Conservation (phyloP, 2,329 filamentous ascomycete genomes). For the Paraphaeosphaeria sporulosa region DNA sequence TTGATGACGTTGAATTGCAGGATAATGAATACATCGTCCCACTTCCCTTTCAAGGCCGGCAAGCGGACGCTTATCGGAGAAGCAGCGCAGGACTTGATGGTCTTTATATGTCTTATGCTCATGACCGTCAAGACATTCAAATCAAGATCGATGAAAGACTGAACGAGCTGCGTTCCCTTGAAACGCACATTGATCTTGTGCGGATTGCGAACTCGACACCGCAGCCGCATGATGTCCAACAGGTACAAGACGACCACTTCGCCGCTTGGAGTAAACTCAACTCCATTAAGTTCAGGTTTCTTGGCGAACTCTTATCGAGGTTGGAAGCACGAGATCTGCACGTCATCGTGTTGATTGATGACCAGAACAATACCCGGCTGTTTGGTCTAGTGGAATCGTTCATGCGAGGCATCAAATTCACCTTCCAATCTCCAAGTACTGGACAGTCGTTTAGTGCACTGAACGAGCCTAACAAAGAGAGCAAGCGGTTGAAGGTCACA, state of each 20-base stretch:
- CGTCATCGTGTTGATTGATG: constrained; percentile 37
- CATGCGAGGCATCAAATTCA: constrained; percentile 29
- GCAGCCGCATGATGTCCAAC: constrained; percentile 11
- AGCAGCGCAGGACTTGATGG: constrained; percentile 29
- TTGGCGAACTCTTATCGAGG: constrained; percentile 31
- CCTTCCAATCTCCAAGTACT: constrained; percentile 36
- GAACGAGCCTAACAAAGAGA: constrained; percentile 14
- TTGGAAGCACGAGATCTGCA: constrained; percentile 34
- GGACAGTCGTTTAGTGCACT: constrained; percentile 8
- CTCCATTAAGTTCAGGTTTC: constrained; percentile 45
- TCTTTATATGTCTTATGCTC: constrained; percentile 27
- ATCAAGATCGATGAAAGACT: constrained; percentile 28
- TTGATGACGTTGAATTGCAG: constrained; percentile 40
- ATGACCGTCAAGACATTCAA: constrained; percentile 20
- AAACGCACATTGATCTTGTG: constrained; percentile 44
- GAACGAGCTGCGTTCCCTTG: constrained; percentile 32
- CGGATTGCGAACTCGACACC: constrained; percentile 30
- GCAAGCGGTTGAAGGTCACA: constrained; percentile 41
- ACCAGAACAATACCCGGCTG: constrained; percentile 30
- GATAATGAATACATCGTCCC: constrained; percentile 43
- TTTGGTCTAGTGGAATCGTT: constrained; percentile 39
- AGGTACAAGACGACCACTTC: constrained; percentile 26
- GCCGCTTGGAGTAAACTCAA: constrained; percentile 39
- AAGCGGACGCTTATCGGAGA: constrained; percentile 33
- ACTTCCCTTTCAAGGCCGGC: constrained; percentile 41